A percentile compares a stretch with the other conserved stretches of the same genome.
These are phyloP conservation scores for Camelina sativa DNA, from an alignment of 345 rosid species.

Conservation along the genomic window DNA sequence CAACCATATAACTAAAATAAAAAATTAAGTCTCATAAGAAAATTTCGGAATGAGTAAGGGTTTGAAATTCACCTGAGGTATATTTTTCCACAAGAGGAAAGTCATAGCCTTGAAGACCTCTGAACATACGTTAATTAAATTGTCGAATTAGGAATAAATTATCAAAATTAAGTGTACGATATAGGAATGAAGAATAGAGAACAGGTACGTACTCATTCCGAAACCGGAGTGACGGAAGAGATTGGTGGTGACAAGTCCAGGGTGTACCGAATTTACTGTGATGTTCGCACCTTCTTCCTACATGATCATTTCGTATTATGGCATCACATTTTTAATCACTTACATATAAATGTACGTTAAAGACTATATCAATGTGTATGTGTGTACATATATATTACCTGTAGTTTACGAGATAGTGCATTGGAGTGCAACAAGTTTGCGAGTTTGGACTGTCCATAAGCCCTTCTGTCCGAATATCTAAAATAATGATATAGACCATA, in stretches of 20 bases:
- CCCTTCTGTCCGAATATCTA: conserved; percentile 83
- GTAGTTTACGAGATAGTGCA: conserved; percentile 77
- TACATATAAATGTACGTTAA: no score
- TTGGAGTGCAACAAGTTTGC: conserved; percentile 84
- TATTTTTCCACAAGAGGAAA: conserved; percentile 76
- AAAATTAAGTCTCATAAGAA: background rate
- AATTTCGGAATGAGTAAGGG: background rate
- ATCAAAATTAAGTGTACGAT: background rate
- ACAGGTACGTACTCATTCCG: conserved; percentile 35
- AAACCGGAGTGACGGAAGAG: conserved; percentile 65
- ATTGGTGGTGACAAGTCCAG: conserved; percentile 85
- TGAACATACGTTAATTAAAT: conserved; percentile 38
- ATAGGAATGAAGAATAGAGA: background rate
- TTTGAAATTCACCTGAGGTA: conserved; percentile 66
- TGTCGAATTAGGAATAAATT: background rate
- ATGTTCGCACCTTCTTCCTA: conserved; percentile 79
- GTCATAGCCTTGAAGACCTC: conserved; percentile 59
- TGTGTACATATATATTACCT: conserved; percentile 46
- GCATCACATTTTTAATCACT: background rate
- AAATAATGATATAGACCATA: background rate
- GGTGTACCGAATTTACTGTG: conserved; percentile 83
- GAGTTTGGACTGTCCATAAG: conserved; percentile 93
- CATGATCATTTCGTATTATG: background rate
- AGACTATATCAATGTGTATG: background rate
- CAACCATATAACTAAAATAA: no score